Evolutionary conservation across 495 filamentous ascomycete species (phyloP).

Genomic region (Daldinia caldariorum): DNA sequence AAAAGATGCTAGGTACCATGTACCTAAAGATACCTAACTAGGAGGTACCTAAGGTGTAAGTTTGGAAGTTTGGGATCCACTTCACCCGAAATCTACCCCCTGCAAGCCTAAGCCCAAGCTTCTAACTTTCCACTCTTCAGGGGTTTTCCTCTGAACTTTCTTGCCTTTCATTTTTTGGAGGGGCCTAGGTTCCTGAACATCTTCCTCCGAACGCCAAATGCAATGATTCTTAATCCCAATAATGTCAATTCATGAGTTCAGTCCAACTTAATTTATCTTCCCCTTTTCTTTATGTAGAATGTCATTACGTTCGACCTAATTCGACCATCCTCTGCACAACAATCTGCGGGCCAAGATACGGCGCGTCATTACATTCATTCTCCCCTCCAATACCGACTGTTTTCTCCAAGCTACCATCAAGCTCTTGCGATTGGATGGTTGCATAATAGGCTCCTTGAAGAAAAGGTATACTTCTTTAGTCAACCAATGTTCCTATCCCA

Average conservation of each 20-base stretch:
- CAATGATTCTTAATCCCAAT: slow-evolving; percentile 4
- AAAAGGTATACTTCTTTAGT: slow-evolving; percentile 23
- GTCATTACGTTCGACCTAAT: slow-evolving; percentile 10
- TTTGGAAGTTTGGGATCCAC: background rate
- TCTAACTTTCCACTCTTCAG: slow-evolving; percentile 28
- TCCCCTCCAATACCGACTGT: slow-evolving; percentile 42
- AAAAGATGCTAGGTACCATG: background rate
- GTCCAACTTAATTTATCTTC: slow-evolving; percentile 6
- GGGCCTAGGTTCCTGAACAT: slow-evolving; percentile 68
- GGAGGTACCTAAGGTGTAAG: too few relatives aligned
- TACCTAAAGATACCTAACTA: background rate
- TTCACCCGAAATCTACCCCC: slow-evolving; percentile 14
- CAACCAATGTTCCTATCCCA: slow-evolving; percentile 16
- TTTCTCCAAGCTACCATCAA: slow-evolving; percentile 37
- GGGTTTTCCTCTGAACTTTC: slow-evolving; percentile 13
- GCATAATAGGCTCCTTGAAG: slow-evolving; percentile 28
- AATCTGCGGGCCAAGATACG: slow-evolving; percentile 34
- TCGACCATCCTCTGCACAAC: slow-evolving; percentile 18
- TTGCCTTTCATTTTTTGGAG: slow-evolving; percentile 66
- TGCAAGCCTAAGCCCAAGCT: slow-evolving; percentile 31
- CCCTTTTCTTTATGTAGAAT: slow-evolving; percentile 1
- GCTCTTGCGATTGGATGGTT: slow-evolving; percentile 47
- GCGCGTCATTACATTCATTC: slow-evolving; percentile 43
- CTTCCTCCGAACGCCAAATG: slow-evolving; percentile 75
- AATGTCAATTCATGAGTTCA: slow-evolving; percentile 41